Conservation (phyloP, 306 rosid genomes). For the Crotalaria pallida region DNA sequence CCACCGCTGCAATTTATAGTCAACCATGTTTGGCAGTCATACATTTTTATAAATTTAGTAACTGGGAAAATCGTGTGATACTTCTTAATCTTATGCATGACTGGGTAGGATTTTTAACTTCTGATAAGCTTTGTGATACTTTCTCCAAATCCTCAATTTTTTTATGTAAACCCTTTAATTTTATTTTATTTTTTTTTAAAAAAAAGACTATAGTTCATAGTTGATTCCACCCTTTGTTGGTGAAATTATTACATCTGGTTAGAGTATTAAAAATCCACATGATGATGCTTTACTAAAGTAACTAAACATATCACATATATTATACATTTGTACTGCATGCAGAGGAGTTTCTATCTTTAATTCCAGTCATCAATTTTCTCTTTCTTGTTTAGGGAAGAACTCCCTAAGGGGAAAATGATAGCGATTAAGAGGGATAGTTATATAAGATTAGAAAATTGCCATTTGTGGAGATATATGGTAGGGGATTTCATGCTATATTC, state of each 20-base stretch:
- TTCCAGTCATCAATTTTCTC: neutral
- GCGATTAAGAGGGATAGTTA: neutral
- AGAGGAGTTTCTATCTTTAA: neutral
- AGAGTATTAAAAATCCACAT: neutral
- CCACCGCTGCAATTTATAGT: too few relatives aligned
- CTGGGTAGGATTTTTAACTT: neutral
- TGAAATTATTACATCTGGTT: neutral
- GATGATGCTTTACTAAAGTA: neutral
- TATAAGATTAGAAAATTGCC: neutral
- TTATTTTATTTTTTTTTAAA: too few relatives aligned
- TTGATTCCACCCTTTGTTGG: neutral
- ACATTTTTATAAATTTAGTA: neutral
- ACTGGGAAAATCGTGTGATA: neutral
- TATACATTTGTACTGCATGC: neutral
- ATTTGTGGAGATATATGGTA: neutral
- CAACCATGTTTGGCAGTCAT: too few relatives aligned
- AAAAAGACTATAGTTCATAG: neutral
- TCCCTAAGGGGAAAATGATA: neutral
- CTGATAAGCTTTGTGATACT: neutral
- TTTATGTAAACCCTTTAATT: neutral
- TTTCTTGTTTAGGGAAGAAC: neutral
- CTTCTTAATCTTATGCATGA: neutral
- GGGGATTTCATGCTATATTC: neutral
- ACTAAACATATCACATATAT: neutral
- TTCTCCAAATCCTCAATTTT: neutral